Evolutionary conservation across 2,329 filamentous ascomycete genomes (phyloP).

Genomic region (Exophiala xenobiotica): DNA sequence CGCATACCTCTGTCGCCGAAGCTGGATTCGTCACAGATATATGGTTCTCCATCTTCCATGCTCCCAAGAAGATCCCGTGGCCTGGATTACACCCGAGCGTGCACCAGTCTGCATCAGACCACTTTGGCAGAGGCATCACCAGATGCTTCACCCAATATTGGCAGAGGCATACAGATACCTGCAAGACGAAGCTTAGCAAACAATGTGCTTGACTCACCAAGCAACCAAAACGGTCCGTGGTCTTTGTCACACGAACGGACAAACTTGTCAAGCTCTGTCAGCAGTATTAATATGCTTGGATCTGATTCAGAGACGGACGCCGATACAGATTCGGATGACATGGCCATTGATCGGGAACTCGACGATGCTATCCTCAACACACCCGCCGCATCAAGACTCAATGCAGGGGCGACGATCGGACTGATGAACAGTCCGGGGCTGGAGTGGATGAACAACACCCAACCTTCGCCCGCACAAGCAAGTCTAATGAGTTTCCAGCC

Average conservation of each 20-base stretch:
- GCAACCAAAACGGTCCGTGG: constrained; percentile 62
- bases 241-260: constrained; percentile 69
- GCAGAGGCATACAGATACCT: constrained; percentile 63
- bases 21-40: constrained; percentile 78
- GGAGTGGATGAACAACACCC: constrained; percentile 59
- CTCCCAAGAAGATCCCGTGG: constrained; percentile 85
- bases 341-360: constrained; percentile 62
- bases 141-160: constrained; percentile 82
- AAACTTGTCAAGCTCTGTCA: constrained; percentile 75
- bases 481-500: constrained; percentile 78
- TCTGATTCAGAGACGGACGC: constrained; percentile 75
- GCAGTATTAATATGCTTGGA: constrained; percentile 74
- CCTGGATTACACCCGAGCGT: constrained; percentile 88
- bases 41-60: constrained; percentile 83
- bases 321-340: constrained; percentile 61
- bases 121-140: constrained; percentile 88
- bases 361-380: constrained; percentile 81
- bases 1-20: constrained; percentile 77
- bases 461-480: constrained; percentile 64
- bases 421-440: constrained; percentile 54
- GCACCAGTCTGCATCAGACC: constrained; percentile 92
- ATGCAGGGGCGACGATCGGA: constrained; percentile 47
- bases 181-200: constrained; percentile 48
- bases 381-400: constrained; percentile 68
- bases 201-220: constrained; percentile 62